phyloP scores from a whole-genome alignment of 306 rosid species.

The Vachellia collinsii region DNA sequence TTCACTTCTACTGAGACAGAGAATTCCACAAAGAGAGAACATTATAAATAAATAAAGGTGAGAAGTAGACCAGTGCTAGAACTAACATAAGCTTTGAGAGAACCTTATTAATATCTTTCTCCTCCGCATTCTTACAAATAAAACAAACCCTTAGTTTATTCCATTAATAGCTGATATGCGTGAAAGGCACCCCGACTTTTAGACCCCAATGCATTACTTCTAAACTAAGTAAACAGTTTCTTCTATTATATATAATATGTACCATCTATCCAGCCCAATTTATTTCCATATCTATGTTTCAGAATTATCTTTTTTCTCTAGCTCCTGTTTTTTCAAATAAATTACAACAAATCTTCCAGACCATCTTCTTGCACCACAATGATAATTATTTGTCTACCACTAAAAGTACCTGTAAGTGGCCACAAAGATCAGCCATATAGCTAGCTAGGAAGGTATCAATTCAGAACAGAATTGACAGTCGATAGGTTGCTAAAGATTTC shows the following conservation, averaged over 20 bases:
- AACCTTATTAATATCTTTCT: not conserved
- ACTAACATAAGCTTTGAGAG: not conserved
- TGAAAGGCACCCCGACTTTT: not conserved
- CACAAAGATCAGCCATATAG: not conserved
- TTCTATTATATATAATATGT: not conserved
- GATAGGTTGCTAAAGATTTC: not conserved
- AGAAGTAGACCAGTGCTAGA: not conserved
- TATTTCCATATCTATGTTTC: not conserved
- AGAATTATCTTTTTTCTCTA: not conserved
- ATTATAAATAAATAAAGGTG: not conserved
- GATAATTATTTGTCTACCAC: not conserved
- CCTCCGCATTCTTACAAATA: not conserved
- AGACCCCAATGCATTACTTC: not conserved
- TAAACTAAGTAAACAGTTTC: not conserved
- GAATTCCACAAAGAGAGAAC: slow-evolving; percentile 2
- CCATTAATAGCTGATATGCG: not conserved
- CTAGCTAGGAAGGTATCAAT: not conserved
- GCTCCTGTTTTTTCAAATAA: not conserved
- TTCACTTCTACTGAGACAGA: slow-evolving; percentile 10
- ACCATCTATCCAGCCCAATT: not conserved
- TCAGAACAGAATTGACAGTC: not conserved
- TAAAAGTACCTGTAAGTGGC: not conserved
- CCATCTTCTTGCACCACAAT: not conserved
- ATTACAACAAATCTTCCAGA: not conserved
- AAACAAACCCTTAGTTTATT: not conserved